These are phyloP conservation scores for Trypethelium eluteriae DNA, from an alignment of 495 filamentous ascomycete genomes.

Conservation along the genomic window DNA sequence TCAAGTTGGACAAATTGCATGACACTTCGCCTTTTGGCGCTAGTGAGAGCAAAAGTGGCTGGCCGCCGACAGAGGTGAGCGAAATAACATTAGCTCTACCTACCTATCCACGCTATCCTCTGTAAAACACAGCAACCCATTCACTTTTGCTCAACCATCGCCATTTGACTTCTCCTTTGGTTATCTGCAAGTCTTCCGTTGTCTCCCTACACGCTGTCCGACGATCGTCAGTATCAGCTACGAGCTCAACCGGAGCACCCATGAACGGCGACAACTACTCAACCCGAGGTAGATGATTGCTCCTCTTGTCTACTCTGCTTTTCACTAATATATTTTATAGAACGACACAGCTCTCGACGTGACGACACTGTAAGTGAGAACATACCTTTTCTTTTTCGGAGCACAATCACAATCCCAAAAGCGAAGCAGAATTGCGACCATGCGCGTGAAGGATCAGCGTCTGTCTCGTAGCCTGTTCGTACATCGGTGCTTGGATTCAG, in stretches of 20 bases:
- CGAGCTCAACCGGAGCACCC: constrained; percentile 24
- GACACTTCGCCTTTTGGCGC: constrained; percentile 1
- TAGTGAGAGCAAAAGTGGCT: background rate
- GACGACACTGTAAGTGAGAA: constrained; percentile 14
- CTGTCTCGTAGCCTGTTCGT: too few relatives aligned
- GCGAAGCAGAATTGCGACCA: constrained; percentile 23
- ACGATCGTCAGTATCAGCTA: background rate
- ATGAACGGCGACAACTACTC: constrained; percentile 90
- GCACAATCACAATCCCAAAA: constrained; percentile 68
- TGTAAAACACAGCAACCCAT: background rate
- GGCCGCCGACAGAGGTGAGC: background rate
- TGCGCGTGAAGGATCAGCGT: too few relatives aligned
- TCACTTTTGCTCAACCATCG: background rate
- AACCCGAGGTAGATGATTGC: constrained; percentile 56
- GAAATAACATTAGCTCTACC: too few relatives aligned
- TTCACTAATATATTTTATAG: background rate
- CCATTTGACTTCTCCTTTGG: background rate
- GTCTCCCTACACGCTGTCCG: background rate
- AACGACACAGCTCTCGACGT: constrained; percentile 6
- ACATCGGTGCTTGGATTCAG: too few relatives aligned
- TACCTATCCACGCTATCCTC: background rate
- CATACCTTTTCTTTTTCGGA: background rate
- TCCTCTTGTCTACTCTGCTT: constrained; percentile 8
- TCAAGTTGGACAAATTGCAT: constrained; percentile 5
- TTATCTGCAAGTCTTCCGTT: background rate